A percentile compares a stretch with the other conserved stretches of the same genome.
Conservation (phyloP, 148 eudicot genomes). For the Dianthus caryophyllus region DNA sequence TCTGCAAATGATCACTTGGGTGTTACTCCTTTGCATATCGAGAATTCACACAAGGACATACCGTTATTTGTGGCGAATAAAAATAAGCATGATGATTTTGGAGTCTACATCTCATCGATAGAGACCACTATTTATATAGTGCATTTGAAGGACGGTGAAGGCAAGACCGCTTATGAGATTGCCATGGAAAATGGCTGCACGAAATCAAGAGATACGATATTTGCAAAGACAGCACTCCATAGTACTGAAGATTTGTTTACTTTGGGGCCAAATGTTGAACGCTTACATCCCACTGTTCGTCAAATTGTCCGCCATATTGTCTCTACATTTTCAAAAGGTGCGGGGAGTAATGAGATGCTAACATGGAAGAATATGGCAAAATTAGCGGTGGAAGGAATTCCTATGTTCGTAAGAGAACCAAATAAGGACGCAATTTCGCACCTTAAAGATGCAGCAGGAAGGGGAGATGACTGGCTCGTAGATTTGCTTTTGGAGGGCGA, state of each 20-base stretch:
- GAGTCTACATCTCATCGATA: not conserved
- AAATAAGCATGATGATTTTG: conserved; percentile 11
- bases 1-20: conserved; percentile 1
- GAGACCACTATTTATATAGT: not conserved
- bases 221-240: not conserved
- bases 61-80: conserved; percentile 3
- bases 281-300: conserved; percentile 5
- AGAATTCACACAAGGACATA: not conserved
- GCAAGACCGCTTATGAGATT: conserved; percentile 12
- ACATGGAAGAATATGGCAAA: not conserved
- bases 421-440: conserved; percentile 4
- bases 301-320: conserved; percentile 10
- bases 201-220: not conserved
- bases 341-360: not conserved
- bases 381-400: conserved; percentile 2
- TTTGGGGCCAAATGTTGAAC: conserved; percentile 2
- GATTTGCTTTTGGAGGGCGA: conserved; percentile 8
- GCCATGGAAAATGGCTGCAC: conserved; percentile 12
- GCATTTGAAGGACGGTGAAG: not conserved
- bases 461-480: conserved; percentile 14
- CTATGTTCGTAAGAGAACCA: not conserved
- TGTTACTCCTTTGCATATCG: conserved; percentile 9
- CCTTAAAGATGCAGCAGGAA: conserved; percentile 10
- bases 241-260: conserved; percentile 2
- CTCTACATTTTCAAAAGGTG: conserved; percentile 8